phyloP scores from a whole-genome alignment of 2,329 filamentous ascomycete genomes.

The Cordyceps pruinosa region DNA sequence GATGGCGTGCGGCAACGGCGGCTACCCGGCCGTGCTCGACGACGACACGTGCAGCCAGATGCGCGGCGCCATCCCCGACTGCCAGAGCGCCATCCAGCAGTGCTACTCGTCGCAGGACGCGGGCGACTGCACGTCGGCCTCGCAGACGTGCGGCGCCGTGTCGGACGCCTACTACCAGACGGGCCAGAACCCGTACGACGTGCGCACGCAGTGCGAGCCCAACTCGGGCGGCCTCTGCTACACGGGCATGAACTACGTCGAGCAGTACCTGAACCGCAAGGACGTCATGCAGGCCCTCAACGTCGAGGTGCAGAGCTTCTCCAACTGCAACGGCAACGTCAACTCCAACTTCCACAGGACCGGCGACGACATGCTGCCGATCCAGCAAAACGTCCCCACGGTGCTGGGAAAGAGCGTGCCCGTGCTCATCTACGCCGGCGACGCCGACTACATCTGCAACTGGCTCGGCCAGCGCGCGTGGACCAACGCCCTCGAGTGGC shows the following conservation, averaged over 20 bases:
- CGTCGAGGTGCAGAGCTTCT: conserved; percentile 80
- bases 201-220: conserved; percentile 76
- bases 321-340: conserved; percentile 97
- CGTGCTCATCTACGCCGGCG: conserved; percentile 87
- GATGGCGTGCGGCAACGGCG: conserved; percentile 96
- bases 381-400: conserved; percentile 80
- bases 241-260: conserved; percentile 79
- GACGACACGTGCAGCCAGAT: conserved; percentile 74
- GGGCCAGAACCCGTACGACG: conserved; percentile 63
- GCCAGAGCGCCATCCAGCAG: conserved; percentile 76
- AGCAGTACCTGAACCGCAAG: conserved; percentile 75
- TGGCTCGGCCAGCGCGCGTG: conserved; percentile 98
- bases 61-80: conserved; percentile 87
- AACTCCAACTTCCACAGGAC: conserved; percentile 97
- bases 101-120: conserved; percentile 91
- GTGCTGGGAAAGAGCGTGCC: conserved; percentile 79
- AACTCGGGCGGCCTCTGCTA: conserved; percentile 85
- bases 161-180: conserved; percentile 2
- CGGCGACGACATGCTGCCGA: conserved; percentile 98
- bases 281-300: conserved; percentile 83
- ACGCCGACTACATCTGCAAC: conserved; percentile 90
- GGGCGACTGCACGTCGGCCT: conserved; percentile 87
- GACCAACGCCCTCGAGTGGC: conserved; percentile 90
- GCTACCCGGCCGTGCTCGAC: conserved; percentile 79
- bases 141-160: conserved; percentile 84